A percentile compares a stretch with the other conserved stretches of the same genome.
Conservation (phyloP, 2,329 filamentous ascomycete species). For the Sphaerulina populicola region DNA sequence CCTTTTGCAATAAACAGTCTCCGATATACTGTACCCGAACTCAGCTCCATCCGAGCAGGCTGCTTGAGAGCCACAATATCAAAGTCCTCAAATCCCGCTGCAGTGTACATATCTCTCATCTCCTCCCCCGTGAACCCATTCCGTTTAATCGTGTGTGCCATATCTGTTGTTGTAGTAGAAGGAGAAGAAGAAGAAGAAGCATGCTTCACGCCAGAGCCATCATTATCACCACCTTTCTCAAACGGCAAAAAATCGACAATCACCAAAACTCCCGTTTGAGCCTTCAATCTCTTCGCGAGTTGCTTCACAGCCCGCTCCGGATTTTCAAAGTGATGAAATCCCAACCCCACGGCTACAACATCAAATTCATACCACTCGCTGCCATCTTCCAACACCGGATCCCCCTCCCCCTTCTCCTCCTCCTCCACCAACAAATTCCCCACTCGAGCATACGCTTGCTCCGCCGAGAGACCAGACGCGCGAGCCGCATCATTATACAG, state of each 20-base stretch:
- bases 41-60: constrained; percentile 25
- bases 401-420: neutral
- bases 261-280: constrained; percentile 23
- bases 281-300: constrained; percentile 25
- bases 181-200: too few species aligned
- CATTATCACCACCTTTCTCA: constrained; percentile 9
- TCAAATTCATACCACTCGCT: constrained; percentile 37
- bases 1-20: constrained; percentile 31
- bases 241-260: constrained; percentile 30
- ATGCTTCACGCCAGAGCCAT: too few species aligned
- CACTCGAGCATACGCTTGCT: constrained; percentile 26
- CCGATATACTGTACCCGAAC: constrained; percentile 22
- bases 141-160: constrained; percentile 31
- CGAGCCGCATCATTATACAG: constrained; percentile 27
- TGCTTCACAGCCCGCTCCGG: constrained; percentile 24
- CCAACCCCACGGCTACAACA: constrained; percentile 37
- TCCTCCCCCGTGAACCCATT: constrained; percentile 26
- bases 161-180: constrained; percentile 6
- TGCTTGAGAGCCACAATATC: constrained; percentile 27
- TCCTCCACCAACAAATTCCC: constrained; percentile 30
- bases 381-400: constrained; percentile 19
- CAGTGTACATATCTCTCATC: constrained; percentile 25
- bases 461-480: constrained; percentile 19
- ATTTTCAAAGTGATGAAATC: constrained; percentile 40
- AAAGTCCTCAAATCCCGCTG: constrained; percentile 28